Conservation (phyloP, 2,329 filamentous ascomycete species). For the Fusarium tanahbumbuense region DNA sequence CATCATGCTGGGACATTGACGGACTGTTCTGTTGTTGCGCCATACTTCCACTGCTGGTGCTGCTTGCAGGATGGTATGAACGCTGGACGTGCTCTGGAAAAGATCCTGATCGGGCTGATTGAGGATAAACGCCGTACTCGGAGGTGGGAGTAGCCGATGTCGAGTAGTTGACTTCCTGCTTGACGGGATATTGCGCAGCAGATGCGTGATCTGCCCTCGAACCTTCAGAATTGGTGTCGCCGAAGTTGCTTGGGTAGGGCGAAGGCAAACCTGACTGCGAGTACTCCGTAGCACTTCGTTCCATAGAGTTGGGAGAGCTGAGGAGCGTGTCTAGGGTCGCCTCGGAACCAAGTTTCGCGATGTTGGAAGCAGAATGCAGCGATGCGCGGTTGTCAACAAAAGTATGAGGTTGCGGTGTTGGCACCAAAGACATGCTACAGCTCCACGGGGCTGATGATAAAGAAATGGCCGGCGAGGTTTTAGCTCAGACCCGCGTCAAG, state of each 20-base stretch:
- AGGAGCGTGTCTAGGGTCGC: slow-evolving; percentile 44
- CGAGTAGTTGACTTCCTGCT: slow-evolving; percentile 84
- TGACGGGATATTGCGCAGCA: slow-evolving; percentile 88
- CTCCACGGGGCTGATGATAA: slow-evolving; percentile 48
- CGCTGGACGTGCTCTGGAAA: slow-evolving; percentile 91
- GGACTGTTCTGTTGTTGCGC: slow-evolving; percentile 97
- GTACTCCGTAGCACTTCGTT: slow-evolving; percentile 77
- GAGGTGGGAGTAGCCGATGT: slow-evolving; percentile 86
- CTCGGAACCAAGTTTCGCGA: slow-evolving; percentile 43
- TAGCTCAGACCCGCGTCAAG: slow-evolving; percentile 51
- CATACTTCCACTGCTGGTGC: slow-evolving; percentile 86
- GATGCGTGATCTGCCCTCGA: slow-evolving; percentile 89
- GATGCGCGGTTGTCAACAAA: slow-evolving; percentile 46
- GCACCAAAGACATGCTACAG: slow-evolving; percentile 52
- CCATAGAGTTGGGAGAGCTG: slow-evolving; percentile 59
- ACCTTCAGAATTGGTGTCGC: slow-evolving; percentile 84
- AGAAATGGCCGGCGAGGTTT: slow-evolving; percentile 47
- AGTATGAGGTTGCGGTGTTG: slow-evolving; percentile 50
- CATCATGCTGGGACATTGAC: slow-evolving; percentile 90
- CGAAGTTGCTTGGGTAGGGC: slow-evolving; percentile 74
- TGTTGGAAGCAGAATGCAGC: slow-evolving; percentile 38
- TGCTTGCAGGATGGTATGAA: slow-evolving; percentile 82
- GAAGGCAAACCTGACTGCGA: slow-evolving; percentile 89
- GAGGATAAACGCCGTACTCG: slow-evolving; percentile 84
- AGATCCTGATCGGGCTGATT: slow-evolving; percentile 80